These are phyloP conservation scores for Candida nonsorbophila DNA, from an alignment of 805 yeast genomes.

Conservation along the genomic window DNA sequence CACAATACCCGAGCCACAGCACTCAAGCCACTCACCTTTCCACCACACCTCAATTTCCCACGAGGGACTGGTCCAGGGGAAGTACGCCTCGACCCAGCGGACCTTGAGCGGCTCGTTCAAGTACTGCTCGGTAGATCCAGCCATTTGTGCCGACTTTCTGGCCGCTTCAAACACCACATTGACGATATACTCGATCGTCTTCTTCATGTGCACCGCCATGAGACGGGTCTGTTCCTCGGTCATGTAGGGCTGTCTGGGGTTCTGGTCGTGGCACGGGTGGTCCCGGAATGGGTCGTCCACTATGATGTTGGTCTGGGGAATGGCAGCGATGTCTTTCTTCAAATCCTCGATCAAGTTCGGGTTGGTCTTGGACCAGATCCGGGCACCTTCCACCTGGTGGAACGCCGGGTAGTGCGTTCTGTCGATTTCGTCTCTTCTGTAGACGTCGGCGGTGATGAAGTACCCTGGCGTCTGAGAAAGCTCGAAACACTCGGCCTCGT, in stretches of 20 bases:
- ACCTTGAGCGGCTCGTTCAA: conserved; percentile 73
- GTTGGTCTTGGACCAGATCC: conserved; percentile 64
- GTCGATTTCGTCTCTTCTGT: conserved; percentile 92
- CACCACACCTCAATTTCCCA: conserved; percentile 99
- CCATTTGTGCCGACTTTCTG: conserved; percentile 50
- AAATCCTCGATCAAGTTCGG: conserved; percentile 37
- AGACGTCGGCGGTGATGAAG: conserved; percentile 92
- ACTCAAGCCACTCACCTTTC: conserved; percentile 97
- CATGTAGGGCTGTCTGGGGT: conserved; percentile 83
- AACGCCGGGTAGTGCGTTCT: conserved; percentile 95
- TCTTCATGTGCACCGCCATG: conserved; percentile 72
- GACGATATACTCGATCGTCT: conserved; percentile 79
- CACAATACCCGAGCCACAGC: conserved; percentile 94
- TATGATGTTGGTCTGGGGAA: conserved; percentile 64
- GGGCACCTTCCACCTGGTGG: conserved; percentile 97
- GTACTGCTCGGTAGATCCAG: conserved; percentile 55
- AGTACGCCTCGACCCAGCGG: conserved; percentile 92
- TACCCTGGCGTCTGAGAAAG: conserved; percentile 72
- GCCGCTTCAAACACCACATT: conserved; percentile 78
- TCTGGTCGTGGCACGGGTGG: conserved; percentile 43
- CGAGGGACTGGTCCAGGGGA: conserved; percentile 98
- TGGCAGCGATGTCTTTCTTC: conserved; percentile 49
- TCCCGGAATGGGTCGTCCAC: conserved; percentile 65
- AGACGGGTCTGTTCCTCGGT: conserved; percentile 61
- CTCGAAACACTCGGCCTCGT: conserved; percentile 81